Conservation (phyloP, 306 rosid genomes). For the Datisca glomerata region DNA sequence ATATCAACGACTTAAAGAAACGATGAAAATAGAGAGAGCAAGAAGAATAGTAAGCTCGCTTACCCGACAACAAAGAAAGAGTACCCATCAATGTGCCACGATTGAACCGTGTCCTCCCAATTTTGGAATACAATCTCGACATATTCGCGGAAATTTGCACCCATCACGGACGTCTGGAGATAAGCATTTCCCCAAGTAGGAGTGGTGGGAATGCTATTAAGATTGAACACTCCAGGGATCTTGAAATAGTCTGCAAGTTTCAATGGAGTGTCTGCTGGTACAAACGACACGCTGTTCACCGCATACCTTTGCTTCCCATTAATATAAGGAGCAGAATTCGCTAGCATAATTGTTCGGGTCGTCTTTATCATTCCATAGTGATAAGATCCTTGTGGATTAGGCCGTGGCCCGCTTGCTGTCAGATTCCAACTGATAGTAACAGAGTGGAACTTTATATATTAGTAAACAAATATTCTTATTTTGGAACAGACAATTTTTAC, state of each 20-base stretch:
- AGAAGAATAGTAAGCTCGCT: no score
- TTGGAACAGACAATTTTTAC: no score
- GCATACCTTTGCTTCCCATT: constrained; percentile 96
- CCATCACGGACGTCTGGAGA: constrained; percentile 83
- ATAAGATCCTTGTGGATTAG: constrained; percentile 97
- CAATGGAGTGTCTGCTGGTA: constrained; percentile 66
- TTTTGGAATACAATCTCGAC: constrained; percentile 92
- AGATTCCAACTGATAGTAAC: constrained; percentile 51
- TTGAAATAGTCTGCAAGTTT: constrained; percentile 82
- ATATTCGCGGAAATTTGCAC: constrained; percentile 61
- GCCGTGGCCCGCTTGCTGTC: constrained; percentile 97
- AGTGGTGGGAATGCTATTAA: constrained; percentile 54
- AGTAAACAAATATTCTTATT: no score
- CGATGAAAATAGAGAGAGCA: no score
- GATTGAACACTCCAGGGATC: constrained; percentile 67
- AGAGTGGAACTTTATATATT: no score
- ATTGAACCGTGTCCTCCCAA: constrained; percentile 74
- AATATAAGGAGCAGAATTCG: constrained; percentile 67
- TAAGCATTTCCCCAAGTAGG: constrained; percentile 59
- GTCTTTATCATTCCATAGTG: constrained; percentile 80
- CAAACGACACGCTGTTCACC: constrained; percentile 66
- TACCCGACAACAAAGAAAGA: constrained; percentile 92
- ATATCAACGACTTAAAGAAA: not conserved
- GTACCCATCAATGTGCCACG: constrained; percentile 90
- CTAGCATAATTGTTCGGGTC: constrained; percentile 59